Base-by-base conservation (phyloP, 305 asterid genomes). In the Euphrasia arctica region DNA sequence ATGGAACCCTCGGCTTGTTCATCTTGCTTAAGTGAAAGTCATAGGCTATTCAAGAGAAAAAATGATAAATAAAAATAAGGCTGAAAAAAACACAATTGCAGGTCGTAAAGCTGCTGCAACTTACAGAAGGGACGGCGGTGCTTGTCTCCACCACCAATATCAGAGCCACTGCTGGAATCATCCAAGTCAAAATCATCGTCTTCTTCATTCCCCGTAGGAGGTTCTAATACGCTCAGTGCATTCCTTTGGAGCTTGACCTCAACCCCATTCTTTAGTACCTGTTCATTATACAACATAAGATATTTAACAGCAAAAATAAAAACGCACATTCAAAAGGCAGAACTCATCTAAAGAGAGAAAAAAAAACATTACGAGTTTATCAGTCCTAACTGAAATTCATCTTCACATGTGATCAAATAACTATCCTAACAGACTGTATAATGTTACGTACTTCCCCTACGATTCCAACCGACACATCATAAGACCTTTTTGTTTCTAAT, bases 231-330 rank as follows among this genome's bases (percentile, higher is more conserved):
- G 42, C 97, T 90, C 79, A 93, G 77, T 31, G 98, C 98, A 77
- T 93, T 93, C 65, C 97, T 72, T 76, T 93, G 98, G 66, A 93
- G 95, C 80, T 90, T 90, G 59, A 90, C 98, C 77, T 93, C 98
- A 68, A 83, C 95, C 9, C 98, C 98, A 72, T 93, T 93, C 79
- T 88, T 93, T 82, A 93, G 71, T 59, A 90, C 98, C 98, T 92
- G 74, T 56, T 50, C 48, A 62, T 39, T 52, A 11, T 13, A 58
- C 43, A 39, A 11, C 60, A 64, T 22, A 67, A 39, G 36, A 66
- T 15, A 31, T 31, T 65, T 50, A 39, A 39, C 43, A 55, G 54
- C 63, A 51, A 50, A 60, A 18, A 18, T 18, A 18, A 18, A 18
- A 18, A 18, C 22, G 22, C 22, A 18, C 22, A 18, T 18, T 18